Base-by-base conservation (phyloP, 352 stramenopile genomes). In the Blastocystis sp. region DNA sequence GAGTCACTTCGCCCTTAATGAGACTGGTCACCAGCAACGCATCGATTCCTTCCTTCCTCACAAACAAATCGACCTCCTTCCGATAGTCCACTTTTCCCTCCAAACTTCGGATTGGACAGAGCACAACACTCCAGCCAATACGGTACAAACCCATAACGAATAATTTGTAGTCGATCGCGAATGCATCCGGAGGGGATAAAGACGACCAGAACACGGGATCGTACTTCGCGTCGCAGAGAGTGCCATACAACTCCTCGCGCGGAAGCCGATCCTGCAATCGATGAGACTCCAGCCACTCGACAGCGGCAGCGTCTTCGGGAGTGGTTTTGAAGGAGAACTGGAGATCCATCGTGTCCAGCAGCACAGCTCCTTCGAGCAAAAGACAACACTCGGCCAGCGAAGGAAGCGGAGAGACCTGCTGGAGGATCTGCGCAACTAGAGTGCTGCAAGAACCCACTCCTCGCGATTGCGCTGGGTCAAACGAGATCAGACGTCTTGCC, bases 261-360 rank as follows among this genome's bases (percentile, higher is more conserved):
- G 29, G 41, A 47, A 7, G 20, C 20, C 15, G 73, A 13, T 62
- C 45, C 2, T 0, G 18, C 6, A 34, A 2, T 26, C 53, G 11
- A 15, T 66, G 56, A 0, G 50, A 18, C 50, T 84, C 43, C 18
- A 84, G 56, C 73, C 73, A 84, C 3, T 8, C 9, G 7, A 84
- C 73, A 2, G 34, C 34, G 9, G 9, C n/a, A 13, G 66, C 20
- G 26, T 84, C 73, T 23, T 47, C 5, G 9, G 39, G 26, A 11
- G 73, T 84, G 4, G 73, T 84, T 43, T 84, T 84, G 50, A 66
- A 66, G 6, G 34, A 29, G 53, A n/a, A 26, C 15, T 8, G 45
- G 15, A 84, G 73, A 66, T 84, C 68, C 73, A 84, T 39, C 34
- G 73, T 84, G 26, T 84, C 73, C 20, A 84, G n/a, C 4, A 84